Evolutionary conservation across 1,284 basidiomycete species (phyloP).

Genomic region (Microbotryum silenes-acaulis): DNA sequence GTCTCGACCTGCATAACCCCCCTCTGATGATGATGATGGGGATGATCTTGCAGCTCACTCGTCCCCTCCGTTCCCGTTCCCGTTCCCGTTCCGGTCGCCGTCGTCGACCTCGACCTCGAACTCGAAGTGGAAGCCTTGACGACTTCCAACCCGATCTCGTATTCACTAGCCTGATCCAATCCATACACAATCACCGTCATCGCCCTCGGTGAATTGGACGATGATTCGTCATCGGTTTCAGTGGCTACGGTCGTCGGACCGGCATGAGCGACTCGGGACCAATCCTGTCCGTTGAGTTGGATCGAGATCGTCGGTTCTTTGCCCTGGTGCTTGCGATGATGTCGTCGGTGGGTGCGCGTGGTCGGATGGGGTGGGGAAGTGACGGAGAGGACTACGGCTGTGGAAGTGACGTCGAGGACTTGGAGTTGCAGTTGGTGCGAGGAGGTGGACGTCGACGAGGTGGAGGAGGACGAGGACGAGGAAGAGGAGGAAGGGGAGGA

Average conservation of each 20-base stretch:
- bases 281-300: slow-evolving; percentile 25
- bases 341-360: background rate
- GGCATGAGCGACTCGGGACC: slow-evolving; percentile 31
- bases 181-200: slow-evolving; percentile 32
- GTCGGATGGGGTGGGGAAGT: slow-evolving; percentile 6
- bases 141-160: slow-evolving; percentile 29
- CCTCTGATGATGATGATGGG: no score
- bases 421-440: slow-evolving; percentile 10
- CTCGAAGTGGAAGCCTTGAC: background rate
- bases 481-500: background rate
- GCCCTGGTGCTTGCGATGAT: background rate
- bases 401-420: slow-evolving; percentile 30
- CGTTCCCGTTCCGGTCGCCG: no score
- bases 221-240: background rate
- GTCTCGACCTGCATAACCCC: no score
- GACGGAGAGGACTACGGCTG: slow-evolving; percentile 28
- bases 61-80: background rate
- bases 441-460: background rate
- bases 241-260: background rate
- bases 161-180: slow-evolving; percentile 22
- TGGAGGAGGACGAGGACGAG: background rate
- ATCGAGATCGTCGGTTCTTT: slow-evolving; percentile 26
- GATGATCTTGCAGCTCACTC: background rate
- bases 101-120: background rate
- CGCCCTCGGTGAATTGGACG: background rate